A percentile compares a stretch with the other conserved stretches of the same genome.
These are phyloP conservation scores for Pseudogymnoascus sp. DNA, from an alignment of 2,329 filamentous ascomycete genomes.

Conservation along the genomic window DNA sequence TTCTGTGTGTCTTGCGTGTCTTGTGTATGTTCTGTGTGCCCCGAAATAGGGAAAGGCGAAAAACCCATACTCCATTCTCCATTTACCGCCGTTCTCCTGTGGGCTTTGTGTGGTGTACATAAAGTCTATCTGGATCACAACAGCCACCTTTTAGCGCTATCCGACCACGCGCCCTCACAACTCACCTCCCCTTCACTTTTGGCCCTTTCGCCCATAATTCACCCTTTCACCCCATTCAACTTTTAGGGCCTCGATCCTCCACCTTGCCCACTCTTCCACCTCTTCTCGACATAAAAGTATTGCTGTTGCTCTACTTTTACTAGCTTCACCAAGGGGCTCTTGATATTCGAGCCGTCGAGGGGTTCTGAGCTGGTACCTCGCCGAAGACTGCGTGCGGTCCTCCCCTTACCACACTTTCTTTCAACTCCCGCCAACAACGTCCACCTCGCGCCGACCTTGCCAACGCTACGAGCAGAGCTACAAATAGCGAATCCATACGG, in stretches of 20 bases:
- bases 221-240: background rate
- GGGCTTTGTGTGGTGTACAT: background rate
- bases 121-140: constrained; percentile 6
- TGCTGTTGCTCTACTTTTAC: background rate
- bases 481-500: background rate
- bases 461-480: constrained; percentile 3
- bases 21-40: background rate
- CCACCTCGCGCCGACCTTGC: background rate
- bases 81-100: background rate
- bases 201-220: constrained; percentile 6
- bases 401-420: background rate
- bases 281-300: background rate
- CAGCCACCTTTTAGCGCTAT: background rate
- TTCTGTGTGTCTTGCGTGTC: background rate
- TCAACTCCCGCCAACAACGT: background rate
- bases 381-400: constrained; percentile 1
- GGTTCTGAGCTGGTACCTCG: constrained; percentile 3
- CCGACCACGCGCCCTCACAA: background rate
- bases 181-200: background rate
- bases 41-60: background rate
- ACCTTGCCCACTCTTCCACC: background rate
- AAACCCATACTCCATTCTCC: background rate
- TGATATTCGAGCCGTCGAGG: background rate
- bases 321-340: background rate
- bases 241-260: background rate